Evolutionary conservation across 768 basidiomycete genomes (phyloP), one percentile per base, ranked within the genome.

Genomic region (Fistulinella prunicolor): DNA sequence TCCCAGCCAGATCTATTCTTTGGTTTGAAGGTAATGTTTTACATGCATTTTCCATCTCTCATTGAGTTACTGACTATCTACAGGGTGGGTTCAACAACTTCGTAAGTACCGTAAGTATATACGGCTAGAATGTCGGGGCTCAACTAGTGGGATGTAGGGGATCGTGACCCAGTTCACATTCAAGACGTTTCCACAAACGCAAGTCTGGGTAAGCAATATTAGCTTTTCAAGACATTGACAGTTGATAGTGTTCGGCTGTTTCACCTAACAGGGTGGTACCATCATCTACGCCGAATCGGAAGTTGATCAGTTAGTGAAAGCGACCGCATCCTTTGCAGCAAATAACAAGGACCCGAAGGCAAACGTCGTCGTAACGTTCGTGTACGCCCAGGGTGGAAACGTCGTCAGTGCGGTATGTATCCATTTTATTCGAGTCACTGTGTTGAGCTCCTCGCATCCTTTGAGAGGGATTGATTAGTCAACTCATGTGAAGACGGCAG

Each of bases 51-150:
- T 1, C 8, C 10, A 29, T 3, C 10, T 1, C 17, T 49, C 10
- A 16, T 43, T 43, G 6, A 37, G 43, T 14, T 17, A n/a, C 10
- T 28, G 19, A 12, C 17, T 13, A 10, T 36, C 35, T 36, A 3
- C 44, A 83, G 79, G 84, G 83, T 26, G 83, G 82, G 9, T 60
- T 72, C 53, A 83, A 86, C 52, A 86, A 85, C 51, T 84, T 82
- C 49, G 75, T 74, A 37, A 9, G 63, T 42, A 28, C 9, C 17
- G 46, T 19, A 16, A 1, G 7, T 19, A 38, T 30, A 6, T 22
- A 20, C 6, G 9, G 7, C 47, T 6, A 6, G 13, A n/a, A 4
- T 4, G 49, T 23, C 23, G 7, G 12, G 1, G 4, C 30, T 13
- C 32, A 14, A 32, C 13, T 4, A 14, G 30, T 14, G 9, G 7